These are phyloP conservation scores for Onygenales sp. DNA, from an alignment of 2,329 filamentous ascomycete species.

Conservation along the genomic window DNA sequence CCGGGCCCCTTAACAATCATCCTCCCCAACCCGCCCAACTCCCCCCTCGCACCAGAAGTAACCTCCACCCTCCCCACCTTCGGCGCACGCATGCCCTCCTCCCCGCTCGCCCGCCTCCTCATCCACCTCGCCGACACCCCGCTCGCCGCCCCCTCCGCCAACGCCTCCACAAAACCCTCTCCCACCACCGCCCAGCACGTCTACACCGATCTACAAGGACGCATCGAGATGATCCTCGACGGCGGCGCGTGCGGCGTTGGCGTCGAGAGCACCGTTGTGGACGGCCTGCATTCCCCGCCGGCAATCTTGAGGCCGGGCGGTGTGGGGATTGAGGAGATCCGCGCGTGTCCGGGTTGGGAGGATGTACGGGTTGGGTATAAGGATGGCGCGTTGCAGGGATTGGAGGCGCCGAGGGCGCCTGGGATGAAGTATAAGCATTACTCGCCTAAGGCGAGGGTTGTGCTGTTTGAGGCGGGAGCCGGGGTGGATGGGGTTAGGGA, in stretches of 20 bases:
- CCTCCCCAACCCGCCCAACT: slow-evolving; percentile 62
- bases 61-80: slow-evolving; percentile 79
- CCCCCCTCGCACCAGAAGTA: slow-evolving; percentile 76
- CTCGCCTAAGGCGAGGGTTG: slow-evolving; percentile 76
- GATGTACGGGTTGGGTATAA: slow-evolving; percentile 67
- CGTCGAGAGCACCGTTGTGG: slow-evolving; percentile 94
- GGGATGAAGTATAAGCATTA: slow-evolving; percentile 99
- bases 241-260: slow-evolving; percentile 80
- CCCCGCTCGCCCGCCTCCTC: slow-evolving; percentile 75
- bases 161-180: slow-evolving; percentile 85
- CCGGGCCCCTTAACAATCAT: slow-evolving; percentile 89
- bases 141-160: slow-evolving; percentile 85
- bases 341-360: slow-evolving; percentile 70
- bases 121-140: slow-evolving; percentile 70
- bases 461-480: slow-evolving; percentile 62
- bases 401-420: slow-evolving; percentile 65
- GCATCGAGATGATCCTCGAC: slow-evolving; percentile 80
- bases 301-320: slow-evolving; percentile 79
- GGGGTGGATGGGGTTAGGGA: slow-evolving; percentile 17
- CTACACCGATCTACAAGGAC: slow-evolving; percentile 68
- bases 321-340: slow-evolving; percentile 70
- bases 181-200: slow-evolving; percentile 89
- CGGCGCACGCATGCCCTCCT: slow-evolving; percentile 80
- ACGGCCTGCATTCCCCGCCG: slow-evolving; percentile 73
- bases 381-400: slow-evolving; percentile 60